Base-by-base conservation (phyloP, 768 basidiomycete species). In the Psilocybe sp. region DNA sequence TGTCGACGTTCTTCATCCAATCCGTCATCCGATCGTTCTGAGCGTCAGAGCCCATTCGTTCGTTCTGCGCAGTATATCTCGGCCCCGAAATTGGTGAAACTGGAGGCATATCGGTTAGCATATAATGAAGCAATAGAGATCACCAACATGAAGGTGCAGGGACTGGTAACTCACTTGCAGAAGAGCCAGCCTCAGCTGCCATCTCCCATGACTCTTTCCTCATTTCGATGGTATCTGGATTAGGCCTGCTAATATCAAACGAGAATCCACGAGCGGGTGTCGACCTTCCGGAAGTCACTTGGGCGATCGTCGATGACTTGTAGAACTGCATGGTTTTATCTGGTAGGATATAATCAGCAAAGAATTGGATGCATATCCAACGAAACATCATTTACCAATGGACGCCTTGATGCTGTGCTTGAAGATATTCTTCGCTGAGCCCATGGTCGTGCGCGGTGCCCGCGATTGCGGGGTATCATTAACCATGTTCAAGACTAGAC, bases 1-100 rank as follows among this genome's bases (percentile, higher is more conserved):
- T 85, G 68, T 92, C 89, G 13, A 91, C 87, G 51, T 82, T 89
- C 56, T 79, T 79, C 68, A 90, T 86, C 91, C 91, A 92, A 46
- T 86, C 69, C 1, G 82, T 77, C 85, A 92, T 84, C 45, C 89
- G 74, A 56, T 92, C 88, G 51, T 62, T 67, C 43, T 72, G 68
- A 34, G 73, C 75, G 53, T 85, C 85, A 20, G 73, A 77, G 23
- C 75, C 80, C 15, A 79, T 57, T 36, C 70, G 75, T 51, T 81
- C 79, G 56, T 70, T 80, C 38, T 74, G 77, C 31, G 71, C 72
- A 0, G 80, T 79, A 56, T 81, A 77, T 35, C 72, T 74, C 43
- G 81, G 77, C 19, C 72, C 73, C 34, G 83, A 78, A 46, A 81
- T 68, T 13, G 78, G 76, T 4, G 81, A 79, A 53, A 55, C 54